These are phyloP conservation scores for Lipomyces spencermartinsiae DNA, from an alignment of 805 yeast genomes.

Conservation along the genomic window DNA sequence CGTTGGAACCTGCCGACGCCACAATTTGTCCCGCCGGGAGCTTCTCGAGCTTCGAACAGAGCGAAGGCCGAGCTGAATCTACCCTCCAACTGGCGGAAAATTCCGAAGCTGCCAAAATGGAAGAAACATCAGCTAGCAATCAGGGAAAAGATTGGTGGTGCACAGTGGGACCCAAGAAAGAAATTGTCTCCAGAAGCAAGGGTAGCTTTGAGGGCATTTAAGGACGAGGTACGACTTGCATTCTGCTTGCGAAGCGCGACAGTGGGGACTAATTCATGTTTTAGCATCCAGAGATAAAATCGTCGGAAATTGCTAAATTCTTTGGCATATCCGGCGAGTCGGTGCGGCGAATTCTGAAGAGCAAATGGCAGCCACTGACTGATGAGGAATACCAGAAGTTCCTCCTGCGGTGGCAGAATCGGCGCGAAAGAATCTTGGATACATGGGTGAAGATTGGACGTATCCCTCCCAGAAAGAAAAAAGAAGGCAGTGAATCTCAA, in stretches of 20 bases:
- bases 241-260: not conserved
- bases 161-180: conserved; percentile 70
- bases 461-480: conserved; percentile 9
- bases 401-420: conserved; percentile 59
- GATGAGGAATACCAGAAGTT: conserved; percentile 55
- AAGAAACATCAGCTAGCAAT: conserved; percentile 68
- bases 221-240: conserved; percentile 45
- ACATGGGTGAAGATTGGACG: conserved; percentile 29
- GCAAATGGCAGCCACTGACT: conserved; percentile 73
- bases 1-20: not conserved
- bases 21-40: not conserved
- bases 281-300: conserved; percentile 62
- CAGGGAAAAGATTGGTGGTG: conserved; percentile 62
- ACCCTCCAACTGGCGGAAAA: conserved; percentile 57
- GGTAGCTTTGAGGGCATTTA: conserved; percentile 65
- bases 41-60: not conserved
- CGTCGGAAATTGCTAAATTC: conserved; percentile 63
- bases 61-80: not conserved
- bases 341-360: conserved; percentile 75
- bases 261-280: not conserved
- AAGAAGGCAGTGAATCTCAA: not conserved
- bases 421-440: conserved; percentile 48
- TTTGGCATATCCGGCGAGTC: conserved; percentile 83
- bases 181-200: conserved; percentile 72
- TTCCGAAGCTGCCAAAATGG: conserved; percentile 65